phyloP scores from a whole-genome alignment of 768 basidiomycete genomes.

The Melanogaster broomeanus region DNA sequence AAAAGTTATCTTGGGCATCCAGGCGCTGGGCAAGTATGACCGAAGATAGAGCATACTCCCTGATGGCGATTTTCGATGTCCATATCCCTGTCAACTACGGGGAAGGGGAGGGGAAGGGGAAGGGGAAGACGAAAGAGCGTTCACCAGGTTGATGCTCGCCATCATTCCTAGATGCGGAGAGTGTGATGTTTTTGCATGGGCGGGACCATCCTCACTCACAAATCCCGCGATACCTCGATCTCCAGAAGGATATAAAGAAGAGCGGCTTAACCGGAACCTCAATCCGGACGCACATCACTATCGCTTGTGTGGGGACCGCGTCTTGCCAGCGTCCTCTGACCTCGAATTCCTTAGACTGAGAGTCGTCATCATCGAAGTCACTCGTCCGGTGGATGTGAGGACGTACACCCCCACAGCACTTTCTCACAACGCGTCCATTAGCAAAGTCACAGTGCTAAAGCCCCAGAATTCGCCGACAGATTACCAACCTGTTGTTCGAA shows the following conservation, averaged over 20 bases:
- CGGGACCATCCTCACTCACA: constrained; percentile 10
- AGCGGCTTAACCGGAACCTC: constrained; percentile 3
- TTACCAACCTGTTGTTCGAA: neutral
- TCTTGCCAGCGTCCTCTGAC: constrained; percentile 11
- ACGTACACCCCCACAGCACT: neutral
- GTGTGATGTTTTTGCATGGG: constrained; percentile 25
- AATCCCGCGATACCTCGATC: constrained; percentile 15
- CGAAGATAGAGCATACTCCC: constrained; percentile 21
- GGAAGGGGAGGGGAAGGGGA: too few species aligned
- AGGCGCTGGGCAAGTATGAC: constrained; percentile 4
- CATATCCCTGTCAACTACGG: constrained; percentile 12
- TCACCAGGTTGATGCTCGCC: constrained; percentile 18
- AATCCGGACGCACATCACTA: constrained; percentile 11
- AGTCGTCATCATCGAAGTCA: constrained; percentile 10
- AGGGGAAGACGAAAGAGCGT: constrained; percentile 16
- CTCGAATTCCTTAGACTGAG: constrained; percentile 5
- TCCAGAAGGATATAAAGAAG: constrained; percentile 8
- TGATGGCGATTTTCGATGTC: constrained; percentile 18
- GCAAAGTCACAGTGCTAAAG: constrained; percentile 3
- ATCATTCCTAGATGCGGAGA: constrained; percentile 14
- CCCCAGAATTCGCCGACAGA: neutral
- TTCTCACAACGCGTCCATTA: constrained; percentile 1
- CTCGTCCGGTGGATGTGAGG: neutral
- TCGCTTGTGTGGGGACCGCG: constrained; percentile 21
- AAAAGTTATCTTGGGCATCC: constrained; percentile 21